Evolutionary conservation across 176 grass and related monocot species (phyloP), one percentile per base, ranked within the genome.

Genomic region (Hordeum vulgare): DNA sequence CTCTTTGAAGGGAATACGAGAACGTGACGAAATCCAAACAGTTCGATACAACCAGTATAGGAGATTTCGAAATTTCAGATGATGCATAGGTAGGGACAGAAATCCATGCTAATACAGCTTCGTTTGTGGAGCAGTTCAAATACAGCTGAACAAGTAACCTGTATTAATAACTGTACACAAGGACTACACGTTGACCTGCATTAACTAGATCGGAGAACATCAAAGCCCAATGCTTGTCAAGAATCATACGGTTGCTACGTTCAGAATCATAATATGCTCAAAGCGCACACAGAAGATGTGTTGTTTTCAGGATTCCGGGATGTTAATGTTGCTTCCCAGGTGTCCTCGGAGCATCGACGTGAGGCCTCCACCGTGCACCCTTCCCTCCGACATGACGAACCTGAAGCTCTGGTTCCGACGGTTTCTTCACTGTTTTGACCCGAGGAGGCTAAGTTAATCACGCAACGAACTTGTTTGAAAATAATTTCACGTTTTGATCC

Each of bases 331-430:
- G 77, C 89, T 75, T 57, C 90, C 84, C 24, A 80, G 41, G 17
- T 42, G 14, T 73, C 41, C 81, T 61, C 84, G 84, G 11, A 96
- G 85, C 80, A 99, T 86, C 54, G 93, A 90, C 87, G 96, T 96
- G 47, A 96, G 77, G 5, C 93, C 96, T 59, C 96, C 91, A 27
- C 96, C 93, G 37, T 96, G 93, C 63, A 99, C 93, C 83, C 93
- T 90, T 54, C 3, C 31, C 31, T 31, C 29, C n/a, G n/a, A n/a
- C n/a, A n/a, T n/a, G n/a, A n/a, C n/a, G n/a, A n/a, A n/a, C n/a
- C n/a, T n/a, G n/a, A n/a, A n/a, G n/a, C n/a, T n/a, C n/a, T n/a
- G n/a, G n/a, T n/a, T n/a, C n/a, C n/a, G n/a, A n/a, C n/a, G n/a
- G n/a, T n/a, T n/a, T n/a, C n/a, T n/a, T n/a, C n/a, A n/a, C n/a